phyloP scores from a whole-genome alignment of 495 filamentous ascomycete species.

The Aspergillus haitiensis region DNA sequence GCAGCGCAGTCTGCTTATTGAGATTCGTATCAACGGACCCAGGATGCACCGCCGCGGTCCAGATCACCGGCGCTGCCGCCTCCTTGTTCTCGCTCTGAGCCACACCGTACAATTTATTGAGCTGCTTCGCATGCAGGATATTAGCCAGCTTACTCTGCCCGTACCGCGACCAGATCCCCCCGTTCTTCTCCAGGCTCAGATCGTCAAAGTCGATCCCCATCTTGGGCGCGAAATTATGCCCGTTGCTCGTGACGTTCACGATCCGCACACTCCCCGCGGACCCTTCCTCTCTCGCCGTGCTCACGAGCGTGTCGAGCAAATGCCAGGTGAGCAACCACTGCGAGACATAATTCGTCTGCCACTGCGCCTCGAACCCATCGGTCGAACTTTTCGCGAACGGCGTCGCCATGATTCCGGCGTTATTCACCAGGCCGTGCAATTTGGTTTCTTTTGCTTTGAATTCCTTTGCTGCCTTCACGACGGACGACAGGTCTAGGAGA shows the following conservation, averaged over 20 bases:
- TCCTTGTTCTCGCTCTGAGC: background rate
- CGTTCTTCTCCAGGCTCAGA: background rate
- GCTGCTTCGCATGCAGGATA: background rate
- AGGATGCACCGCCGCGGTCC: background rate
- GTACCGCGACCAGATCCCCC: constrained; percentile 1
- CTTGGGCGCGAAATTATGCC: background rate
- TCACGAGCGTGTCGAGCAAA: background rate
- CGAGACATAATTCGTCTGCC: constrained; percentile 7
- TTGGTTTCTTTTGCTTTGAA: background rate
- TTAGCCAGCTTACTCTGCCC: constrained; percentile 5
- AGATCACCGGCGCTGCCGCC: background rate
- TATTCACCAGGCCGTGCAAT: constrained; percentile 4
- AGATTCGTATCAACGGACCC: background rate
- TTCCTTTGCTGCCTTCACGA: background rate
- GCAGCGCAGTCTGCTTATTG: constrained; percentile 5
- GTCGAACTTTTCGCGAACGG: background rate
- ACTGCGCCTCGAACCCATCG: constrained; percentile 1
- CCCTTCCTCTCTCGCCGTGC: background rate
- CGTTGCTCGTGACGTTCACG: background rate
- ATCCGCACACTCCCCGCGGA: constrained; percentile 6
- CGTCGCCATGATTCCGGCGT: constrained; percentile 4
- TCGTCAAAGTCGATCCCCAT: background rate
- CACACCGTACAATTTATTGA: background rate
- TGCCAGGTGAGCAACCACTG: constrained; percentile 1
- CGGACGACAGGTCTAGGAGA: background rate